Evolutionary conservation across 306 rosid genomes (phyloP), one percentile per base, ranked within the genome.

Genomic region (Sechiopsis laciniata): DNA sequence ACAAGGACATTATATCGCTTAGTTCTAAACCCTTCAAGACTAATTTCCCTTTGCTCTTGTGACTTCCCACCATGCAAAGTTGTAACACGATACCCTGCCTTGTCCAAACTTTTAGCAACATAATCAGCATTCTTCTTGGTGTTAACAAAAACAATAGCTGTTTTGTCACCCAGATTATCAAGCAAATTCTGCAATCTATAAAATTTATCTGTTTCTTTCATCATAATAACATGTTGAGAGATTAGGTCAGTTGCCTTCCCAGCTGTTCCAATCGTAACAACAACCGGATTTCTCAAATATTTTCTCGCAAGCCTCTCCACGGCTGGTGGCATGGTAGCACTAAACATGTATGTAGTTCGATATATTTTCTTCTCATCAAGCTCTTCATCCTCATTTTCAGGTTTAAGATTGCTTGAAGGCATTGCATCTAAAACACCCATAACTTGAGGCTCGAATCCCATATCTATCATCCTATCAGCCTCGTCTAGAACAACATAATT

Each of bases 401-500:
- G 97, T 70, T 89, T 91, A 54, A 91, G 73, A 85, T 91, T 91
- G 73, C 97, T 91, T 9, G 97, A 91, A 70, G 97, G 97, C 97
- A 91, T 91, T 16, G 97, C 97, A 75, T 91, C 97, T 70, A 91
- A 72, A 40, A 89, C 97, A 7, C 96, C 97, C 82, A 89, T 82
- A 29, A 91, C 97, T 77, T 88, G 97, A 0, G 95, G 96, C 83
- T 88, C 97, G 71, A 91, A 91, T 1, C 96, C 97, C 97, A 91
- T 91, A 78, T 89, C 96, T 61, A 91, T 91, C 97, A 91, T 91
- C 26, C 97, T 82, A 71, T 91, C 97, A n/a, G 97, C 97, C 83
- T 91, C 97, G 19, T 91, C 97, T 17, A 91, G 96, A 77, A 91
- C 96, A 74, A 91, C 97, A 83, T 91, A 91, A 78, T 91, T 91